phyloP scores from a whole-genome alignment of 306 rosid species.

The Hippophae gyantsensis region DNA sequence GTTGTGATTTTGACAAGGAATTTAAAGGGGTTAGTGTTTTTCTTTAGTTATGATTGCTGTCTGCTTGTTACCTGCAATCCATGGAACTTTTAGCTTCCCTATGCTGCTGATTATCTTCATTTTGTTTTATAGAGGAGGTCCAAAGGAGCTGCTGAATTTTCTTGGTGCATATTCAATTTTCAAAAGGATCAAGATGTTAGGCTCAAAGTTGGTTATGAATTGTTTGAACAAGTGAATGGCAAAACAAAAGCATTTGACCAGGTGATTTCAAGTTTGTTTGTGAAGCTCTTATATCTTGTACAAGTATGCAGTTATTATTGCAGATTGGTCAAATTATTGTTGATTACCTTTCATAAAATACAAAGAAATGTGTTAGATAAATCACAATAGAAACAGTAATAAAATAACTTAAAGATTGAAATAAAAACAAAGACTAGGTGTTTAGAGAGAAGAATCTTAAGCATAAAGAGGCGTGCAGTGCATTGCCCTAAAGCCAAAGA shows the following conservation, averaged over 20 bases:
- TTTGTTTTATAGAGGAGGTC: constrained; percentile 43
- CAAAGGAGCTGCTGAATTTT: constrained; percentile 68
- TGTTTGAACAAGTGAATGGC: constrained; percentile 44
- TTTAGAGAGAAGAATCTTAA: too few species aligned
- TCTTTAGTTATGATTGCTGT: background rate
- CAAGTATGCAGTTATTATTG: background rate
- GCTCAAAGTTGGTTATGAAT: constrained; percentile 68
- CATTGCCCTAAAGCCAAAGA: too few species aligned
- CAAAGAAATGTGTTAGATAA: too few species aligned
- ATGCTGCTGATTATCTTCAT: background rate
- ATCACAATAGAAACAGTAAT: too few species aligned
- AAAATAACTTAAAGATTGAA: too few species aligned
- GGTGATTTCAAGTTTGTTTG: background rate
- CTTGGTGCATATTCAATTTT: constrained; percentile 62
- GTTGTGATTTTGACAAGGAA: constrained; percentile 48
- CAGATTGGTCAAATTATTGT: background rate
- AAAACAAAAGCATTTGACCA: background rate
- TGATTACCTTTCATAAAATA: too few species aligned
- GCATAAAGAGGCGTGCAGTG: too few species aligned
- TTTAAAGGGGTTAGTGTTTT: constrained; percentile 46
- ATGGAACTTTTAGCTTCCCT: constrained; percentile 1
- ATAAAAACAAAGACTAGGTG: too few species aligned
- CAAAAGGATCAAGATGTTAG: constrained; percentile 83
- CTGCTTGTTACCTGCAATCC: too few species aligned
- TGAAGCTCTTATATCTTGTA: background rate